Evolutionary conservation across 441 rosid genomes (phyloP), one percentile per base, ranked within the genome.

Genomic region (Pelargonium exstipulatum): DNA sequence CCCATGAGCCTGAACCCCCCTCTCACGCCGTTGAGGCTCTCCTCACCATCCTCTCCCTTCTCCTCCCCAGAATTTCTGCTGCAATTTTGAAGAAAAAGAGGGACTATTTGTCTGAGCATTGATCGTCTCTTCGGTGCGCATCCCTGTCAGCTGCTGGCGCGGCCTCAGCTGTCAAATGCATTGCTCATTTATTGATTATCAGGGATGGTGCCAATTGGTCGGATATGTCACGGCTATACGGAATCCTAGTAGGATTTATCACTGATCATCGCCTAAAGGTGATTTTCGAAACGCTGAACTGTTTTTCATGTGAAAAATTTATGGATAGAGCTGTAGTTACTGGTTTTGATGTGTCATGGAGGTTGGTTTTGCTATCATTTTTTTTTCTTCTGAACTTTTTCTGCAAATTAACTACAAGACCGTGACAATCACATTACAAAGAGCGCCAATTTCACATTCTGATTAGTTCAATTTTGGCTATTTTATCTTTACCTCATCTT

Each of bases 231-330:
- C 85, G 80, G 49, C 72, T 83, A 55, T 88, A 72, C 71, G 79
- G 76, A 22, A 58, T 83, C 29, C 69, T 90, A 67, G 66, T 86
- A 45, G 80, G 81, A 37, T 84, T 76, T 16, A 64, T 83, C 18
- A 83, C 78, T 1, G 90, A 94, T 80, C 85, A 90, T 1, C 86
- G 83, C 20, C 78, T 79, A 0, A 86, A 92, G 89, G 98, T 88
- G 45, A 35, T 40, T 40, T 40, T 9, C 43, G 9, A 40, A 40
- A 40, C 43, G 1, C 9, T 40, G 9, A 40, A 40, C 43, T 40
- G 43, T 40, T 40, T 7, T 40, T 1, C 0, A 40, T 40, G 43
- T 40, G 43, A 40, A 40, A 7, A 40, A 7, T 40, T 40, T 40
- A 40, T 6, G 43, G 43, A 40, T 40, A 40, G 43, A 40, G 43